These are phyloP conservation scores for Lasiosphaeria ovina DNA, from an alignment of 495 filamentous ascomycete genomes.

Conservation along the genomic window DNA sequence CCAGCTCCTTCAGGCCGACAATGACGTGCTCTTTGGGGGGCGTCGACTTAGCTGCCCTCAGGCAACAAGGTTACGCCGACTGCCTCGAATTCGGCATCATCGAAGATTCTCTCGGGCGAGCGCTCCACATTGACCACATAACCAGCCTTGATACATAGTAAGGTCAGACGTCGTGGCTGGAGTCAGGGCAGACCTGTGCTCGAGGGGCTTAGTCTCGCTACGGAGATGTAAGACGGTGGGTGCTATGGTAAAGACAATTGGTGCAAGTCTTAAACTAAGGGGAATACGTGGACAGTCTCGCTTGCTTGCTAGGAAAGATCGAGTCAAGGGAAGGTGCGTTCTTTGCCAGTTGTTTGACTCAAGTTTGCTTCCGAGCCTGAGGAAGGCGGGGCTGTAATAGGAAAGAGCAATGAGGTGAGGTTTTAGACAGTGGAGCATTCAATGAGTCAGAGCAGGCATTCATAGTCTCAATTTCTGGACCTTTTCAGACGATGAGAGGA, in stretches of 20 bases:
- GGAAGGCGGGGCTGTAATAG: too few relatives aligned
- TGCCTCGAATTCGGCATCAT: conserved; percentile 62
- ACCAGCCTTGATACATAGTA: conserved; percentile 75
- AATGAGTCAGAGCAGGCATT: too few relatives aligned
- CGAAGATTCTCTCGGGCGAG: conserved; percentile 78
- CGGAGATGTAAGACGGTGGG: conserved; percentile 46
- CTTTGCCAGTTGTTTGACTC: too few relatives aligned
- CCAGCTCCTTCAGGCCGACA: conserved; percentile 91
- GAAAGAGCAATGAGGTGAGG: too few relatives aligned
- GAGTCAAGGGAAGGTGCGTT: too few relatives aligned
- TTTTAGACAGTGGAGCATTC: too few relatives aligned
- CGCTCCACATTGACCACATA: conserved; percentile 83
- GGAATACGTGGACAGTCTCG: too few relatives aligned
- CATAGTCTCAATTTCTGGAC: too few relatives aligned
- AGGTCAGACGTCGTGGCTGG: conserved; percentile 71
- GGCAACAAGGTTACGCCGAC: conserved; percentile 76
- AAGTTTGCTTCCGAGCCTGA: too few relatives aligned
- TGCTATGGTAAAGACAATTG: conserved; percentile 27
- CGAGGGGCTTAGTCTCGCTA: conserved; percentile 54
- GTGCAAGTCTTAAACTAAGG: background rate
- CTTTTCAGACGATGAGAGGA: too few relatives aligned
- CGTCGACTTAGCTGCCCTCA: conserved; percentile 74
- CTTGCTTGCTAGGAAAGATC: too few relatives aligned
- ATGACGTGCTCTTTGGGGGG: conserved; percentile 80
- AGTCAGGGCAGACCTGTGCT: conserved; percentile 55